phyloP scores from a whole-genome alignment of 345 rosid species.

The Arabis hirsuta region DNA sequence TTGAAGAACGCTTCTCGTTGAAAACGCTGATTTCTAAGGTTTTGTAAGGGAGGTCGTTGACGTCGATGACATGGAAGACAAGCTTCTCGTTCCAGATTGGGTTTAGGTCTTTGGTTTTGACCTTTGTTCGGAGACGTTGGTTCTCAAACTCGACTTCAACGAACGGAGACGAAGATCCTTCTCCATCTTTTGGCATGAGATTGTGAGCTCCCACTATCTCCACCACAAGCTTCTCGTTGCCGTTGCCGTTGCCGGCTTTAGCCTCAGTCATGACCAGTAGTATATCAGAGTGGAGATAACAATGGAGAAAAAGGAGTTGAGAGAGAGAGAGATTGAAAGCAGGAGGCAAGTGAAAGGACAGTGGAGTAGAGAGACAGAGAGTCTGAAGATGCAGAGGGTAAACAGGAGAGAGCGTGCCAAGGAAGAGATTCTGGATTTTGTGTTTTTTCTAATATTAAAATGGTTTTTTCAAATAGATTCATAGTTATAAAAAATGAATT shows the following conservation, averaged over 20 bases:
- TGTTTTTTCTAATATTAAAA: slow-evolving; percentile 4
- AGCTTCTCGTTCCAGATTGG: slow-evolving; percentile 84
- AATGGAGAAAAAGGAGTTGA: slow-evolving; percentile 6
- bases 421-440: slow-evolving; percentile 24
- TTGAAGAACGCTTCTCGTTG: slow-evolving; percentile 63
- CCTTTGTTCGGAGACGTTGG: slow-evolving; percentile 61
- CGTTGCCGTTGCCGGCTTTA: slow-evolving; percentile 35
- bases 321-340: slow-evolving; percentile 3
- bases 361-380: slow-evolving; percentile 12
- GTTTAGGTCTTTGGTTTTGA: slow-evolving; percentile 64
- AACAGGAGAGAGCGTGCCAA: slow-evolving; percentile 28
- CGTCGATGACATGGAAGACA: slow-evolving; percentile 54
- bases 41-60: slow-evolving; percentile 59
- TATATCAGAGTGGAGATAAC: not conserved
- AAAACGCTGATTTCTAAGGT: slow-evolving; percentile 60
- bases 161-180: slow-evolving; percentile 75
- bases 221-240: slow-evolving; percentile 68
- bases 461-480: not conserved
- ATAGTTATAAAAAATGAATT: not conserved
- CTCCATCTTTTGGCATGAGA: slow-evolving; percentile 82
- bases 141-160: slow-evolving; percentile 74
- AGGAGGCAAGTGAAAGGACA: slow-evolving; percentile 29
- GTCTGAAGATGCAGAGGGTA: not conserved
- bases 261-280: slow-evolving; percentile 31
- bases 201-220: slow-evolving; percentile 73